phyloP scores from a whole-genome alignment of 2,329 filamentous ascomycete genomes.

The Hymenoscyphus albidus region DNA sequence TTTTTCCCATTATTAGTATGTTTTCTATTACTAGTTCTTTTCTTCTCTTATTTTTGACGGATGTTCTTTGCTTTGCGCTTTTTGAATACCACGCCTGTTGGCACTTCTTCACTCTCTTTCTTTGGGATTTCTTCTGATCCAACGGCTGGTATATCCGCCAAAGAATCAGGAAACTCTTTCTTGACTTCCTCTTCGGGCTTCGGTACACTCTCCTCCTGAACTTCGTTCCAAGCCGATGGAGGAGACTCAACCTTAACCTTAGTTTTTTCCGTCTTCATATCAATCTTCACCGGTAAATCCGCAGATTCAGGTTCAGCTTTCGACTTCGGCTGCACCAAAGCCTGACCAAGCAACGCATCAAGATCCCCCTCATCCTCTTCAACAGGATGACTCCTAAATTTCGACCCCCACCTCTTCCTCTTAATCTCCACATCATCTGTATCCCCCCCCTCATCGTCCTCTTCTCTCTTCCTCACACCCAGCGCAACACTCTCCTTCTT shows the following conservation, averaged over 20 bases:
- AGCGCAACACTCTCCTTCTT: conserved; percentile 42
- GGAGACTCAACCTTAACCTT: conserved; percentile 22
- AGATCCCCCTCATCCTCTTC: conserved; percentile 34
- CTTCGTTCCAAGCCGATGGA: not conserved
- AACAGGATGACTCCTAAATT: conserved; percentile 35
- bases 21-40: not conserved
- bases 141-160: conserved; percentile 33
- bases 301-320: conserved; percentile 7
- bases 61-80: conserved; percentile 70
- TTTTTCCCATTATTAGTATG: not conserved
- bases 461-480: conserved; percentile 60
- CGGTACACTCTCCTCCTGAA: conserved; percentile 1
- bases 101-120: conserved; percentile 28
- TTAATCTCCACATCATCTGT: conserved; percentile 58
- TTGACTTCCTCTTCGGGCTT: conserved; percentile 21
- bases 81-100: conserved; percentile 65
- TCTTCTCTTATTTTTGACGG: conserved; percentile 48
- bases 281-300: not conserved
- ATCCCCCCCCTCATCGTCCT: conserved; percentile 56
- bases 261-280: conserved; percentile 12
- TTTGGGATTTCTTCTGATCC: conserved; percentile 28
- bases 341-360: conserved; percentile 38
- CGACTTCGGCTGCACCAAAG: conserved; percentile 28
- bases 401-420: conserved; percentile 44
- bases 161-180: conserved; percentile 26